These are phyloP conservation scores for Pleurotus ostreatus DNA, from an alignment of 768 basidiomycete genomes.

Conservation along the genomic window DNA sequence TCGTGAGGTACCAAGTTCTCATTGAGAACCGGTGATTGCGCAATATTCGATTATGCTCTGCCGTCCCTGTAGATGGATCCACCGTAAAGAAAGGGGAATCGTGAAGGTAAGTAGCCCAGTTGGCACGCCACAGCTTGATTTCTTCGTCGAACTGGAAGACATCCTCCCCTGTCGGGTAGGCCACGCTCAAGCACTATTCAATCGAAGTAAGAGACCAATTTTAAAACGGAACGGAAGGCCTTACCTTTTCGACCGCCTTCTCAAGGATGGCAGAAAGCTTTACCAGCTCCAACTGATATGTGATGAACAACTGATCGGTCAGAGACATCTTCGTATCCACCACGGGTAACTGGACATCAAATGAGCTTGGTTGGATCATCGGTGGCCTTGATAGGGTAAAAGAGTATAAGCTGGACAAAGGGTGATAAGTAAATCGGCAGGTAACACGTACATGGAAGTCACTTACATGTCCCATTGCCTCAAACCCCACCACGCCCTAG, in stretches of 20 bases:
- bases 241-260: constrained; percentile 38
- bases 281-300: constrained; percentile 32
- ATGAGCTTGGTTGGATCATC: constrained; percentile 30
- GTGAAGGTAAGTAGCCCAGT: constrained; percentile 37
- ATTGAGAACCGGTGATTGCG: constrained; percentile 38
- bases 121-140: constrained; percentile 38
- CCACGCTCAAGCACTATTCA: constrained; percentile 30
- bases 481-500: constrained; percentile 41
- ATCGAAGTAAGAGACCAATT: neutral
- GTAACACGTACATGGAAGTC: constrained; percentile 2
- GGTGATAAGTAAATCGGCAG: constrained; percentile 7
- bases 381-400: constrained; percentile 42
- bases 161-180: constrained; percentile 27
- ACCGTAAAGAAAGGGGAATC: constrained; percentile 23
- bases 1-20: constrained; percentile 43
- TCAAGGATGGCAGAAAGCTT: constrained; percentile 33
- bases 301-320: constrained; percentile 25
- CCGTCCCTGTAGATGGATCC: constrained; percentile 21
- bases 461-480: constrained; percentile 39
- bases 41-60: constrained; percentile 27
- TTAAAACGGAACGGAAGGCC: neutral
- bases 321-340: constrained; percentile 26
- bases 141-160: constrained; percentile 40
- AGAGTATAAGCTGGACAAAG: constrained; percentile 32
- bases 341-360: constrained; percentile 33